These are phyloP conservation scores for Mariannaea elegans DNA, from an alignment of 2,329 filamentous ascomycete genomes.

Conservation along the genomic window DNA sequence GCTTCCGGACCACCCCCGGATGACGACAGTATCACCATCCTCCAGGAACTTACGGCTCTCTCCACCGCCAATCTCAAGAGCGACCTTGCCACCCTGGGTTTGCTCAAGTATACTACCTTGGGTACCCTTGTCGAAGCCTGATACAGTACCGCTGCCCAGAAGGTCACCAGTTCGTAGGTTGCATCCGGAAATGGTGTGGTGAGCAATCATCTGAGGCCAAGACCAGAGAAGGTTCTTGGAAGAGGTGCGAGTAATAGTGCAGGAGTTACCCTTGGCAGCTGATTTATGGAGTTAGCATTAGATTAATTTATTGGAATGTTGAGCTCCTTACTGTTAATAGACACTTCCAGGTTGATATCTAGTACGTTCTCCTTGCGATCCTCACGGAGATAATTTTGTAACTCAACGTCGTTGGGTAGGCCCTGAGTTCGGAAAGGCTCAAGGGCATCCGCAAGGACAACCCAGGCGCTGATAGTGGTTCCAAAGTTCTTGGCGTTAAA, in stretches of 20 bases:
- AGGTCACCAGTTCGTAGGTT: conserved; percentile 78
- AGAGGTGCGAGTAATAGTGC: conserved; percentile 36
- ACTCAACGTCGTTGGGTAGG: conserved; percentile 44
- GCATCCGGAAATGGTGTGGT: conserved; percentile 82
- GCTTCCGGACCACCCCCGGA: conserved; percentile 27
- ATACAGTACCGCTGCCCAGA: conserved; percentile 80
- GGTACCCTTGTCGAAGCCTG: conserved; percentile 68
- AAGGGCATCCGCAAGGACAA: conserved; percentile 68
- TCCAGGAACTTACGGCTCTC: conserved; percentile 49
- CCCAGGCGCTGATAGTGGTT: conserved; percentile 69
- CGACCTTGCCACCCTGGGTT: conserved; percentile 72
- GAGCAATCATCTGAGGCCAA: conserved; percentile 84
- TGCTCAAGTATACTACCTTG: conserved; percentile 78
- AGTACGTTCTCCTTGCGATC: conserved; percentile 49
- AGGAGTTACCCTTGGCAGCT: conserved; percentile 46
- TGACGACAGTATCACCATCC: conserved; percentile 32
- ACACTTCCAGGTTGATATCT: conserved; percentile 49
- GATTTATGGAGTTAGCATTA: background rate
- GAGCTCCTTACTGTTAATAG: conserved; percentile 46
- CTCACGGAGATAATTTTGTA: conserved; percentile 64
- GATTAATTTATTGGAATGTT: rapidly evolving
- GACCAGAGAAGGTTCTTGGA: conserved; percentile 72
- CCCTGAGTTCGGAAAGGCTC: conserved; percentile 36
- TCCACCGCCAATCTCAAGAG: conserved; percentile 70
- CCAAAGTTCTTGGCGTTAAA: conserved; percentile 70